phyloP scores from a whole-genome alignment of 805 yeast species.

The Kluyveromyces dobzhanskii region DNA sequence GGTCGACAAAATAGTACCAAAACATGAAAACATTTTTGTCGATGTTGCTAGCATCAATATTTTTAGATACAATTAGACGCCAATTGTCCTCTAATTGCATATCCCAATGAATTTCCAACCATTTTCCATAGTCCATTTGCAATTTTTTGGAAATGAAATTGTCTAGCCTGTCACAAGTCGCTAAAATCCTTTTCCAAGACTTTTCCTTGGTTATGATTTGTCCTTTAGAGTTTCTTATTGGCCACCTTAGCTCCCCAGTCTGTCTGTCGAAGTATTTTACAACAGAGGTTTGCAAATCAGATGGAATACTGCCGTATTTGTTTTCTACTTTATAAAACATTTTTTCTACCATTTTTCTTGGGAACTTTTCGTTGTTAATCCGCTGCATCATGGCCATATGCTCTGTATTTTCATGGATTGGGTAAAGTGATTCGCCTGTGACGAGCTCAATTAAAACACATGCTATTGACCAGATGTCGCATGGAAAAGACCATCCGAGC shows the following conservation, averaged over 20 bases:
- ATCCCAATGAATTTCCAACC: constrained; percentile 25
- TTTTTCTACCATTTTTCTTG: constrained; percentile 28
- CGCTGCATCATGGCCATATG: constrained; percentile 94
- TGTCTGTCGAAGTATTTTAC: constrained; percentile 24
- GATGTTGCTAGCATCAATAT: constrained; percentile 14
- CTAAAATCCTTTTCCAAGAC: constrained; percentile 25
- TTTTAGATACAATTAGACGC: constrained; percentile 17
- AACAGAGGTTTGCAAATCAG: constrained; percentile 26
- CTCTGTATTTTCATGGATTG: constrained; percentile 89
- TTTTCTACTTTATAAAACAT: constrained; percentile 26
- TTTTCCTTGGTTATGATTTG: constrained; percentile 22
- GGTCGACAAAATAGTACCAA: constrained; percentile 76
- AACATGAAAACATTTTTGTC: constrained; percentile 61
- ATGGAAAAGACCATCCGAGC: constrained; percentile 93
- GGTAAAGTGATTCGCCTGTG: constrained; percentile 90
- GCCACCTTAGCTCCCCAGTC: constrained; percentile 21
- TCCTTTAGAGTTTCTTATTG: constrained; percentile 23
- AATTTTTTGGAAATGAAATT: constrained; percentile 22
- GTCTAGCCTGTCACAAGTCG: constrained; percentile 25
- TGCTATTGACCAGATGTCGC: constrained; percentile 96
- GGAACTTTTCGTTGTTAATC: constrained; percentile 49
- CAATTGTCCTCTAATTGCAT: constrained; percentile 26
- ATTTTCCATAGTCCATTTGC: constrained; percentile 20
- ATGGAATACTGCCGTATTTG: constrained; percentile 26
- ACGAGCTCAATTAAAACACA: constrained; percentile 86